Base-by-base conservation (phyloP, 345 rosid species). In the Rhizophora mangle region DNA sequence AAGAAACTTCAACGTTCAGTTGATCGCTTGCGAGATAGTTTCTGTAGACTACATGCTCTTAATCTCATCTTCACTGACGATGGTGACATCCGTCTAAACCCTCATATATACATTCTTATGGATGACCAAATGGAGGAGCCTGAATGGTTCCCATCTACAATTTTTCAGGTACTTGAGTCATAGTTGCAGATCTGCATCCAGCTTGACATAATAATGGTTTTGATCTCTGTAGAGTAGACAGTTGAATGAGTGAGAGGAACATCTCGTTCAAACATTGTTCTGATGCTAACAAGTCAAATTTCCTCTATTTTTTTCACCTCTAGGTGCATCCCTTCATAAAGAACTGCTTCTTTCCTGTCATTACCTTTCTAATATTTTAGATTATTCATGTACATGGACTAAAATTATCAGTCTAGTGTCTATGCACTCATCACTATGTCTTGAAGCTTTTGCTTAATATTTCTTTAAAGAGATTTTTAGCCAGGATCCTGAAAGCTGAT, bases 21-120 rank as follows among this genome's bases (percentile, higher is more conserved):
- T 32, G 98, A 94, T 73, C 79, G 87, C 9, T 63, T 94, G 81
- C 74, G 98, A 64, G 97, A 94, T 82, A 89, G 90, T 81, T 91
- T 89, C 74, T 94, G 98, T 73, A 89, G 97, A 82, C 91, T 84
- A 36, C 90, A 87, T 70, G 98, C 97, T 63, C 90, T 94, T 65
- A 92, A 94, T 20, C 90, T 91, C 64, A 88, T 91, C 72, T 94
- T 94, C 74, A 83, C 88, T 0, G 93, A 91, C 62, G 96, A 94
- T 39, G 98, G 94, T 30, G 92, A 92, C 31, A 85, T 80, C 19
- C 83, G 87, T 72, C 86, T 92, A 30, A 87, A 79, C 71, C 78
- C 91, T 7, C 65, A 74, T 56, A 80, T 85, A 32, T 92, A 92
- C 73, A 82, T 79, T 2, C 24, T 68, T 56, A 61, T 92, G 96